Evolutionary conservation across 192 early-diverging fungal genomes (phyloP).

Genomic region (Coemansia sp.): DNA sequence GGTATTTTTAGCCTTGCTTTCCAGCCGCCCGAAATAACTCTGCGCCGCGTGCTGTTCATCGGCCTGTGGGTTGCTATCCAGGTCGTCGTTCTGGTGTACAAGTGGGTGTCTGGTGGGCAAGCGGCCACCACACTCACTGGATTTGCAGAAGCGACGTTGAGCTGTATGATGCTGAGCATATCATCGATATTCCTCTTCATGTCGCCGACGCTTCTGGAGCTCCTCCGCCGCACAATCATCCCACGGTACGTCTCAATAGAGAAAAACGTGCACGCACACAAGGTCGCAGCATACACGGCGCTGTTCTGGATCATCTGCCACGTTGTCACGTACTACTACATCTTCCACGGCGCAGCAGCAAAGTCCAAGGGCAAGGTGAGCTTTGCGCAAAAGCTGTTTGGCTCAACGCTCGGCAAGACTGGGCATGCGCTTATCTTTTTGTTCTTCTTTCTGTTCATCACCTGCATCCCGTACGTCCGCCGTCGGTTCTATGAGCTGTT

Average conservation of each 20-base stretch:
- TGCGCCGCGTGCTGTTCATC: slow-evolving; percentile 55
- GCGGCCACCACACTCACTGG: slow-evolving; percentile 42
- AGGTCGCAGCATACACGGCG: slow-evolving; percentile 71
- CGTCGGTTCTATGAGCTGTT: slow-evolving; percentile 64
- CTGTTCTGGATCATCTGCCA: slow-evolving; percentile 73
- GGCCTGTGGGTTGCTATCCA: slow-evolving; percentile 63
- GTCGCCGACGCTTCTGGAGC: slow-evolving; percentile 75
- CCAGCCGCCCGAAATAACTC: slow-evolving; percentile 47
- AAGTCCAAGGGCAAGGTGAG: slow-evolving; percentile 35
- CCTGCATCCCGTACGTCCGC: slow-evolving; percentile 42
- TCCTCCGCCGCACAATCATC: slow-evolving; percentile 70
- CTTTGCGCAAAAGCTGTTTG: slow-evolving; percentile 56
- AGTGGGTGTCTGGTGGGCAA: slow-evolving; percentile 58
- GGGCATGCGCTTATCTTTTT: slow-evolving; percentile 61
- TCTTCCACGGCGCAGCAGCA: slow-evolving; percentile 52
- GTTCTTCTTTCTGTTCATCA: slow-evolving; percentile 36
- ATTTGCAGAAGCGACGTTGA: slow-evolving; percentile 41
- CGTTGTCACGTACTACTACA: slow-evolving; percentile 70
- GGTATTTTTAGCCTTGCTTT: slow-evolving; percentile 2
- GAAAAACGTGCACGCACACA: slow-evolving; percentile 84
- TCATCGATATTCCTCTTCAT: slow-evolving; percentile 70
- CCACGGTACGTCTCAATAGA: slow-evolving; percentile 73
- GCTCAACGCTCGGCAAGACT: slow-evolving; percentile 67
- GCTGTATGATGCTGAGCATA: slow-evolving; percentile 57
- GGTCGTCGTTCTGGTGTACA: slow-evolving; percentile 56